These are phyloP conservation scores for Tricholoma saponaceum DNA, from an alignment of 768 basidiomycete genomes.

Conservation along the genomic window DNA sequence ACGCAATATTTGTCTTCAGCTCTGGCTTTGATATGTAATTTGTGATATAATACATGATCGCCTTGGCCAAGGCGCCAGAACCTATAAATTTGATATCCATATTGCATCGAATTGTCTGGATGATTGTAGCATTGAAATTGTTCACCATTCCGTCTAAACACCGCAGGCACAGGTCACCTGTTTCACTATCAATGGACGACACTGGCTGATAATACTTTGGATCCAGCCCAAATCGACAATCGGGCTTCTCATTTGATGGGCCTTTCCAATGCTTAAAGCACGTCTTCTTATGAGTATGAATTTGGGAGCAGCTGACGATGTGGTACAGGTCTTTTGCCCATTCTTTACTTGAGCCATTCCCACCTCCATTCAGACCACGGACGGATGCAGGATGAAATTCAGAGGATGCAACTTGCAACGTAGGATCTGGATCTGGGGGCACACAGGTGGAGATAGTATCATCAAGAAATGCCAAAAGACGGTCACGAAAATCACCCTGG, in stretches of 20 bases:
- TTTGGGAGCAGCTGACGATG: conserved; percentile 22
- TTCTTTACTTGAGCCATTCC: neutral
- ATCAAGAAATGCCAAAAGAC: conserved; percentile 23
- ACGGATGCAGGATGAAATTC: conserved; percentile 16
- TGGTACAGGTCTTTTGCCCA: conserved; percentile 18
- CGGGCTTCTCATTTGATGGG: conserved; percentile 2
- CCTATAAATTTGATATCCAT: conserved; percentile 46
- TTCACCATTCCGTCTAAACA: conserved; percentile 38
- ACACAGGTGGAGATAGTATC: conserved; percentile 22
- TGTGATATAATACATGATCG: conserved; percentile 42
- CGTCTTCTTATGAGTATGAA: conserved; percentile 24
- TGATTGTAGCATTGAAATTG: conserved; percentile 37
- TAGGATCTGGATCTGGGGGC: conserved; percentile 9
- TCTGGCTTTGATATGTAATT: conserved; percentile 45
- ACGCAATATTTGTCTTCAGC: conserved; percentile 37
- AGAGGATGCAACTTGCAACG: conserved; percentile 3
- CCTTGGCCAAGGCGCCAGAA: conserved; percentile 36
- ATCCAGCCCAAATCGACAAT: conserved; percentile 13
- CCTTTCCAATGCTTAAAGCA: conserved; percentile 27
- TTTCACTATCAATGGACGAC: conserved; percentile 22
- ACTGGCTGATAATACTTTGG: conserved; percentile 4
- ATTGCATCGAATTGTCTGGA: conserved; percentile 34
- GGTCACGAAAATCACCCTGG: neutral
- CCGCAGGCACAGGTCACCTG: conserved; percentile 26
- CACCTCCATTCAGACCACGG: neutral